A percentile compares a stretch with the other conserved stretches of the same genome.
Conservation (phyloP, 768 basidiomycete species). For the Tulasnella sp. region DNA sequence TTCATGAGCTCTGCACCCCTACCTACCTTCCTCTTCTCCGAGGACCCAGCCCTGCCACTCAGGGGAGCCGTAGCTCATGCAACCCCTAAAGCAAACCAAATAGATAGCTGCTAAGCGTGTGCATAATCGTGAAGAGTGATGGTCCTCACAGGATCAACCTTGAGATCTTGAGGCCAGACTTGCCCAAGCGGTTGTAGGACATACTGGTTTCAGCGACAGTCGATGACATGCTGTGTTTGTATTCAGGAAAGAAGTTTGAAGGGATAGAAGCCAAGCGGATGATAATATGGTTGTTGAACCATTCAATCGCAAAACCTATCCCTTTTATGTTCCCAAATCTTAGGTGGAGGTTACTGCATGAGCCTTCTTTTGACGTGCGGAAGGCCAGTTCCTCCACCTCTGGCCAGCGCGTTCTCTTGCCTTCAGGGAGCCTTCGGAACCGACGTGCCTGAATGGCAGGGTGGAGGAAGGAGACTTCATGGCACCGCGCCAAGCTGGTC, state of each 20-base stretch:
- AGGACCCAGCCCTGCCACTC: constrained; percentile 62
- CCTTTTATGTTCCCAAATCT: background rate
- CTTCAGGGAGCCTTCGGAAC: no score
- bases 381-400: background rate
- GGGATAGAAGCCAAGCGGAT: background rate
- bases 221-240: constrained; percentile 8
- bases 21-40: constrained; percentile 53
- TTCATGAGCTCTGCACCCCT: constrained; percentile 43
- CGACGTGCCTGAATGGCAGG: no score
- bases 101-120: no score
- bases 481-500: no score
- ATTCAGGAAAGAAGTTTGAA: background rate
- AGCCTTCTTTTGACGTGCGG: background rate
- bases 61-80: constrained; percentile 59
- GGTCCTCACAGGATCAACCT: constrained; percentile 21
- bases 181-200: constrained; percentile 34
- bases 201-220: constrained; percentile 12
- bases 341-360: background rate
- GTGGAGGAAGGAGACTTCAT: no score
- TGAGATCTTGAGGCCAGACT: constrained; percentile 35
- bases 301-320: background rate
- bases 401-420: background rate
- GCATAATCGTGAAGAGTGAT: no score
- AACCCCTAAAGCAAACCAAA: constrained; percentile 51
- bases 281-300: background rate